Conservation (phyloP, 768 basidiomycete species). For the Russula sp. region DNA sequence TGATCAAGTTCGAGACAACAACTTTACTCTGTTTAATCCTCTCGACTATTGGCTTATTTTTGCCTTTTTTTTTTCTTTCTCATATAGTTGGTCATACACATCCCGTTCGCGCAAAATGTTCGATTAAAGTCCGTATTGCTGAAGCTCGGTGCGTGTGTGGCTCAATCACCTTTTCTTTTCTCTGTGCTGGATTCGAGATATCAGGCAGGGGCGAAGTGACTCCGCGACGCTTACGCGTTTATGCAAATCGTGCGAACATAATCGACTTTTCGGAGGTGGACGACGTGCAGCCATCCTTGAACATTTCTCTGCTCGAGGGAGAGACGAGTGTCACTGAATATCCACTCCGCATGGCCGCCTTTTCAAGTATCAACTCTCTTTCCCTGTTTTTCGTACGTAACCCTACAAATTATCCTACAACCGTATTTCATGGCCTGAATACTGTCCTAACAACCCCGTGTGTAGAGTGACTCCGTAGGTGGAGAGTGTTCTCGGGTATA, state of each 20-base stretch:
- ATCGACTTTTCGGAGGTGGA: slow-evolving; percentile 78
- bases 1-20: slow-evolving; percentile 60
- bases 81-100: slow-evolving; percentile 73
- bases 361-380: slow-evolving; percentile 68
- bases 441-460: slow-evolving; percentile 10
- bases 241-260: slow-evolving; percentile 69
- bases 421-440: not conserved
- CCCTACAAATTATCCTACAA: slow-evolving; percentile 11
- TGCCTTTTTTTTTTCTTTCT: too few species aligned
- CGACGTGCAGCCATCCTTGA: slow-evolving; percentile 61
- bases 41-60: slow-evolving; percentile 3
- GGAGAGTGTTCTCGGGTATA: slow-evolving; percentile 66
- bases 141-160: slow-evolving; percentile 61
- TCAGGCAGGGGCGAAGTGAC: slow-evolving; percentile 74
- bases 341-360: slow-evolving; percentile 71
- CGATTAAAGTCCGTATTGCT: slow-evolving; percentile 69
- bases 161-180: not conserved
- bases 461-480: slow-evolving; percentile 63
- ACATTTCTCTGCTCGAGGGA: slow-evolving; percentile 68
- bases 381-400: slow-evolving; percentile 76
- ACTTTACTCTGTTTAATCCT: too few species aligned
- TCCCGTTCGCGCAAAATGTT: slow-evolving; percentile 79
- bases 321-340: slow-evolving; percentile 71
- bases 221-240: slow-evolving; percentile 72
- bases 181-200: slow-evolving; percentile 17